These are phyloP conservation scores for Yamadazyma aaseri DNA, from an alignment of 1,139 yeast species.

Conservation along the genomic window DNA sequence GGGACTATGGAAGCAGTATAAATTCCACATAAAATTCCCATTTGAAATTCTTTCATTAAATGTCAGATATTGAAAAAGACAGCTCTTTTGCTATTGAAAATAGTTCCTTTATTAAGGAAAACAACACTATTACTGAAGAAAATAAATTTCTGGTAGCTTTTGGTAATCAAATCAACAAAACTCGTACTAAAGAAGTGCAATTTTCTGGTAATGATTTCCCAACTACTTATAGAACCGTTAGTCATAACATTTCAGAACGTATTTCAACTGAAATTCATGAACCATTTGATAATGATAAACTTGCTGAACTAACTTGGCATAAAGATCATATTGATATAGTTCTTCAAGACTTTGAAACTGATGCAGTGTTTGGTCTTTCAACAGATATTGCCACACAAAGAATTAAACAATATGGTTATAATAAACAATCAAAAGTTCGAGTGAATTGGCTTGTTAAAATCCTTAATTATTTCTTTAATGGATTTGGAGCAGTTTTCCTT, in stretches of 20 bases:
- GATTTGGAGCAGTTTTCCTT: slow-evolving; percentile 47
- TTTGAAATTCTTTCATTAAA: too few species aligned
- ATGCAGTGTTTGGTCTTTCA: slow-evolving; percentile 20
- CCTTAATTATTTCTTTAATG: slow-evolving; percentile 47
- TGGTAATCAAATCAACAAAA: too few species aligned
- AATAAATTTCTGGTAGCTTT: too few species aligned
- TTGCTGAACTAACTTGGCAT: slow-evolving; percentile 27
- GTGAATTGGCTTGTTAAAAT: slow-evolving; percentile 30
- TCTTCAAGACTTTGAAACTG: slow-evolving; percentile 21
- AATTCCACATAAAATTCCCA: too few species aligned
- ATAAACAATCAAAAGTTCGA: slow-evolving; percentile 39
- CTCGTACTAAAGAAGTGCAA: too few species aligned
- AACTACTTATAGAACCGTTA: slow-evolving; percentile 35
- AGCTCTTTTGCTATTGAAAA: too few species aligned
- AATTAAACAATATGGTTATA: slow-evolving; percentile 31
- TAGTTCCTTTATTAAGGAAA: too few species aligned
- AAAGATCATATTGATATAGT: slow-evolving; percentile 21
- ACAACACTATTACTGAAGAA: too few species aligned
- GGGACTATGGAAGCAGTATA: too few species aligned
- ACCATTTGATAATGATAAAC: slow-evolving; percentile 10
- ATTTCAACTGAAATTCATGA: slow-evolving; percentile 10
- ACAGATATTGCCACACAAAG: slow-evolving; percentile 14
- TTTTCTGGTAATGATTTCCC: too few species aligned
- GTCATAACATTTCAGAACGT: slow-evolving; percentile 33
- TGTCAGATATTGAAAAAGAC: too few species aligned